phyloP scores from a whole-genome alignment of 345 rosid genomes.

The Pelargonium nanum region DNA sequence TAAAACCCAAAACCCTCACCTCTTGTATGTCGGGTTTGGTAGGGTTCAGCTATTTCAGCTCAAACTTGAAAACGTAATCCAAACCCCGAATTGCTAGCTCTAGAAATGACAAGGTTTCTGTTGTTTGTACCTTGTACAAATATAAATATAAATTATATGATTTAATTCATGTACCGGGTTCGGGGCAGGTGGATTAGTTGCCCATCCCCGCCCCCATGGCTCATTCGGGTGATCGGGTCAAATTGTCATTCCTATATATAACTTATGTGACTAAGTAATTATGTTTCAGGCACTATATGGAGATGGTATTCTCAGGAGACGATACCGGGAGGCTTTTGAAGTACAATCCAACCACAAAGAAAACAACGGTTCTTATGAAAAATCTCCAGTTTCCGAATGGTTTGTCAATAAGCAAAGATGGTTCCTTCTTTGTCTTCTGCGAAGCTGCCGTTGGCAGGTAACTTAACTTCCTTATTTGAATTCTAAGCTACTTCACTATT shows the following conservation, averaged over 20 bases:
- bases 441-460: slow-evolving; percentile 66
- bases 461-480: slow-evolving; percentile 5
- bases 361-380: slow-evolving; percentile 50
- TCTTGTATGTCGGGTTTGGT: too few species aligned
- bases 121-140: too few species aligned
- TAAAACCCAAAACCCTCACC: too few species aligned
- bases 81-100: too few species aligned
- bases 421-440: slow-evolving; percentile 59
- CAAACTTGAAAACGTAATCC: too few species aligned
- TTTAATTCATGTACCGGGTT: too few species aligned
- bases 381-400: slow-evolving; percentile 84
- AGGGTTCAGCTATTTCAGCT: too few species aligned
- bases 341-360: slow-evolving; percentile 52
- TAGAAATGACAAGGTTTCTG: too few species aligned
- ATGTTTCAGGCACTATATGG: slow-evolving; percentile 67
- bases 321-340: slow-evolving; percentile 63
- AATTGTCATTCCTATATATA: neutral
- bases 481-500: too few species aligned
- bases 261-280: slow-evolving; percentile 1
- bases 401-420: slow-evolving; percentile 71
- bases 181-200: too few species aligned
- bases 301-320: slow-evolving; percentile 65
- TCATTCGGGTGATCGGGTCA: neutral
- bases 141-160: too few species aligned
- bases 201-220: too few species aligned